These are phyloP conservation scores for Phaffia tasmanica DNA, from an alignment of 768 basidiomycete genomes.

Conservation along the genomic window DNA sequence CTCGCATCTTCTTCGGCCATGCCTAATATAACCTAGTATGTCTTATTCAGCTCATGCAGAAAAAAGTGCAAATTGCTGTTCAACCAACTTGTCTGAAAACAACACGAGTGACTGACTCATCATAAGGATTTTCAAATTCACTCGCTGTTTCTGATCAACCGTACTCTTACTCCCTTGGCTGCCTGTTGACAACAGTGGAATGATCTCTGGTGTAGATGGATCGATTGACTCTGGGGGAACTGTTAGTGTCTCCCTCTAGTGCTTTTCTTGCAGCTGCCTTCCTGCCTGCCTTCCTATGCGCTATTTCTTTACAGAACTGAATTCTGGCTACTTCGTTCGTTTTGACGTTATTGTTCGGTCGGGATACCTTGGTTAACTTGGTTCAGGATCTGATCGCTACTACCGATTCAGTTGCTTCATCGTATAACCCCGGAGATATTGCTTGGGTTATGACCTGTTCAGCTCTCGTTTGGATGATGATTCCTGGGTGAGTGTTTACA, in stretches of 20 bases:
- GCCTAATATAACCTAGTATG: slow-evolving; percentile 23
- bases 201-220: slow-evolving; percentile 2
- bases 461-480: slow-evolving; percentile 76
- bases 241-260: neutral
- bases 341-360: no score
- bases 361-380: neutral
- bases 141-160: neutral
- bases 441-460: slow-evolving; percentile 61
- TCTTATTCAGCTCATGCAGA: neutral
- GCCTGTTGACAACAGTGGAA: slow-evolving; percentile 6
- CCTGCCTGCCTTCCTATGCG: neutral
- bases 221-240: slow-evolving; percentile 18
- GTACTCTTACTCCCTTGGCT: neutral
- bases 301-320: neutral
- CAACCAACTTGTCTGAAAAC: neutral
- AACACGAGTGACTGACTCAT: neutral
- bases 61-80: neutral
- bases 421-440: slow-evolving; percentile 52
- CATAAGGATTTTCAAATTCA: neutral
- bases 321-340: neutral
- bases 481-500: slow-evolving; percentile 63
- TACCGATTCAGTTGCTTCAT: slow-evolving; percentile 13
- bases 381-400: slow-evolving; percentile 24
- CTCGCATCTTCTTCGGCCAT: neutral
- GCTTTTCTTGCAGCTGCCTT: neutral